Base-by-base conservation (phyloP, 2,329 filamentous ascomycete genomes). In the Penicillium sp. region DNA sequence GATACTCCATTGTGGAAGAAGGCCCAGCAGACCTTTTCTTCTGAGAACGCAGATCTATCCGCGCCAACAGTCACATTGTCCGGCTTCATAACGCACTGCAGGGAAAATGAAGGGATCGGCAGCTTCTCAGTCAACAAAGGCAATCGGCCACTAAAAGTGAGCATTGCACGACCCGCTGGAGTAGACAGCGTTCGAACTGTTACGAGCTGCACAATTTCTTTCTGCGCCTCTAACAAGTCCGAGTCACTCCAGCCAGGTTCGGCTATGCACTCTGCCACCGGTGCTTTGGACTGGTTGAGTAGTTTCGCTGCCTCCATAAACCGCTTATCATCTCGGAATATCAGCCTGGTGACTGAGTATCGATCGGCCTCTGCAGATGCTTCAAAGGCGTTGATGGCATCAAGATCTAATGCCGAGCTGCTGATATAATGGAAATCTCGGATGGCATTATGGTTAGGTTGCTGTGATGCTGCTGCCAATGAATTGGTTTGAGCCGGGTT, bases 1-100 rank as follows among this genome's bases (percentile, higher is more conserved):
- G 93, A 89, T 31, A 95, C 93, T 7, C 94, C 94, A 57, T 95
- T 91, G 72, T 99, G 94, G 75, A 99, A 99, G 75, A 97, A 99
- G 0, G 93, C 92, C 94, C 94, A 99, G 70, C 91, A 93, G 40
- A 96, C 91, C 74, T 96, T 97, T 67, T 99, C 94, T 75, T 99
- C 94, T 0, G 90, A 93, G 68, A 96, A 96, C 2, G 88, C 81
- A 6, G 83, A 82, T 67, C 93, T 91, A 70, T 99, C 94, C 7
- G 94, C 92, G n/a, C 91, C 92, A 31, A 99, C 89, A 2, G 91
- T 95, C 36, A 92, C 92, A 62, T 95, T 94, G 60, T 89, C 87
- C 3, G 95, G 94, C 70, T 92, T 94, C 79, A 99, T 92, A 9
- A 94, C 81, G 69, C 92, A 97, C 52, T 90, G 91, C 36, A 96